Evolutionary conservation across 768 basidiomycete species (phyloP).

Genomic region (Chiua virens): DNA sequence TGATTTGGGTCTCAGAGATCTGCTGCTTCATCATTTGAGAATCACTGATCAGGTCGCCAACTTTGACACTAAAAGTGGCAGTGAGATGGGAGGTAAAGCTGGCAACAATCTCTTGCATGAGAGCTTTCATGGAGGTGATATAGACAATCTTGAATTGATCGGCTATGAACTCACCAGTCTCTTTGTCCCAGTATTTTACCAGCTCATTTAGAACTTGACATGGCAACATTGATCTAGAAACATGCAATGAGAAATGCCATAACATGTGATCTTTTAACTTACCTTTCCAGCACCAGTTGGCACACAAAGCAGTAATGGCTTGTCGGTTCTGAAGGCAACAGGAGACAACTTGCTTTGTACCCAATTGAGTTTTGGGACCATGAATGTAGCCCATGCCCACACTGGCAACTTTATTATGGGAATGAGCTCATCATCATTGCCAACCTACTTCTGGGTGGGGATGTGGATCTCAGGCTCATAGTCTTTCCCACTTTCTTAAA

Average conservation of each 20-base stretch:
- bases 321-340: constrained; percentile 90
- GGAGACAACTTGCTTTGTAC: constrained; percentile 94
- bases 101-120: constrained; percentile 98
- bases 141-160: constrained; percentile 96
- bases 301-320: constrained; percentile 93
- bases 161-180: constrained; percentile 79
- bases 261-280: constrained; percentile 17
- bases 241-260: constrained; percentile 11
- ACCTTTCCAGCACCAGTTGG: constrained; percentile 99
- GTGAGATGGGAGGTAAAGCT: constrained; percentile 81
- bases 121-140: constrained; percentile 98
- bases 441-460: constrained; percentile 77
- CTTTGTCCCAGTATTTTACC: constrained; percentile 78
- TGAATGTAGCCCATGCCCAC: constrained; percentile 90
- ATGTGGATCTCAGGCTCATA: constrained; percentile 98
- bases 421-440: constrained; percentile 65
- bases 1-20: constrained; percentile 95
- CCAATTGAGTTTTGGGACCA: constrained; percentile 80
- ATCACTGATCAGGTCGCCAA: constrained; percentile 96
- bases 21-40: constrained; percentile 98
- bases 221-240: constrained; percentile 91
- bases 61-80: constrained; percentile 67
- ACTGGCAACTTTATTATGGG: constrained; percentile 70
- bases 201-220: constrained; percentile 94
- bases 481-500: constrained; percentile 97